Evolutionary conservation across 192 early-diverging fungal species (phyloP).

Genomic region (Phlyctochytrium arcticum): DNA sequence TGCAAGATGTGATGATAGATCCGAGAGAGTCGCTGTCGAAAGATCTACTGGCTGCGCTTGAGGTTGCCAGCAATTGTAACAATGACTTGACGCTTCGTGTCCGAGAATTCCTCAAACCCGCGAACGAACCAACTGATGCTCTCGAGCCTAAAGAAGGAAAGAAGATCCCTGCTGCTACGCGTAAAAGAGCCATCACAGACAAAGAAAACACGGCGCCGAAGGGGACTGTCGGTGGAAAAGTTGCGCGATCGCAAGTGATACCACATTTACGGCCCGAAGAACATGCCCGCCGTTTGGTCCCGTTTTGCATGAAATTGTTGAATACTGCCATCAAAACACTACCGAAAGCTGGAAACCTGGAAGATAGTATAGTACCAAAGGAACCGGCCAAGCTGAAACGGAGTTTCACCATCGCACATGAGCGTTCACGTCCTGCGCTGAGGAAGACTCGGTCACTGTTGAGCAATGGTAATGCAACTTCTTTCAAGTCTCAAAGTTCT

Average conservation of each 20-base stretch:
- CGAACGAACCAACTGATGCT: neutral
- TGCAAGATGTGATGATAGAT: neutral
- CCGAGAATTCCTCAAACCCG: constrained; percentile 3
- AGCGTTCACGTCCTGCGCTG: neutral
- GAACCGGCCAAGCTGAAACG: neutral
- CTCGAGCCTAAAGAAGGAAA: no score
- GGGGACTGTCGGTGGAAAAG: neutral
- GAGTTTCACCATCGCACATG: neutral
- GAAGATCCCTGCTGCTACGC: neutral
- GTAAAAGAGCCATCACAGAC: neutral
- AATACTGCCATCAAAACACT: neutral
- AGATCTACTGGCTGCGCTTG: neutral
- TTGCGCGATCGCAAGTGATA: neutral
- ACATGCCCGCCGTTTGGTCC: neutral
- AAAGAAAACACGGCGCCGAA: neutral
- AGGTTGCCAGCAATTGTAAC: neutral
- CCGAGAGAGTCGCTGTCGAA: neutral
- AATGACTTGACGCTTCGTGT: neutral
- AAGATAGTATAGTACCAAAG: neutral
- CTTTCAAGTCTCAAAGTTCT: no score
- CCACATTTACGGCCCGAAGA: neutral
- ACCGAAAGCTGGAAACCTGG: neutral
- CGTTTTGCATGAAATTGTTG: constrained; percentile 6
- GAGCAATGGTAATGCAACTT: neutral
- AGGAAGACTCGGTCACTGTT: neutral